Base-by-base conservation (phyloP, 768 basidiomycete species). In the Agaricus subrufescens region DNA sequence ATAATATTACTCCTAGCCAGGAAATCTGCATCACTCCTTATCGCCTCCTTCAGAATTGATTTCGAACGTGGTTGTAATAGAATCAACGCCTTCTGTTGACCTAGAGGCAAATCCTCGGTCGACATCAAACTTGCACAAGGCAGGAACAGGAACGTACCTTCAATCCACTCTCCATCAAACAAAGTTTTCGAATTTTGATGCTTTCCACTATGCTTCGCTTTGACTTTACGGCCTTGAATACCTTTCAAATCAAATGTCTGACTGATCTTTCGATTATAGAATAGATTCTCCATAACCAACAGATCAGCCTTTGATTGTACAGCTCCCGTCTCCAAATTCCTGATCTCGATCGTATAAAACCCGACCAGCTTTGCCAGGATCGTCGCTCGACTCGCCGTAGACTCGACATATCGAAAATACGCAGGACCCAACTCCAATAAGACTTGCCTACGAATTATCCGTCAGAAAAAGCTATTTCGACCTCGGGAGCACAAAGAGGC, bases 101-200 rank as follows among this genome's bases (percentile, higher is more conserved):
- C 87, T 87, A 50, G 6, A 44, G 9, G 0, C 23, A 12, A 11
- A 44, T 53, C 38, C 34, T 40, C 38, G 54, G 34, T 34, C 34
- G 7, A 42, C 23, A 52, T 38, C 26, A 6, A 34, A 15, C 25
- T 46, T 27, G 19, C 4, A 25, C 12, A 29, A 46, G 4, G 49
- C 39, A 37, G 8, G 47, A 3, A 49, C 49, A 42, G 23, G 46
- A 34, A 60, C 69, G 2, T 52, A 84, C 86, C 84, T 71, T 94
- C 89, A 34, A 91, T 83, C 90, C 89, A 94, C 66, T 94, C 91
- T 3, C 83, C 85, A 66, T 94, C 91, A 63, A 87, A 90, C 30
- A 90, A 67, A 0, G 86, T 91, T 66, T 78, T 82, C 2, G 78
- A 74, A 15, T 66, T 66, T 34, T 70, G 34, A 34, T 34, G 63